These are phyloP conservation scores for Drechslerella dactyloides DNA, from an alignment of 2,329 filamentous ascomycete genomes.

Conservation along the genomic window DNA sequence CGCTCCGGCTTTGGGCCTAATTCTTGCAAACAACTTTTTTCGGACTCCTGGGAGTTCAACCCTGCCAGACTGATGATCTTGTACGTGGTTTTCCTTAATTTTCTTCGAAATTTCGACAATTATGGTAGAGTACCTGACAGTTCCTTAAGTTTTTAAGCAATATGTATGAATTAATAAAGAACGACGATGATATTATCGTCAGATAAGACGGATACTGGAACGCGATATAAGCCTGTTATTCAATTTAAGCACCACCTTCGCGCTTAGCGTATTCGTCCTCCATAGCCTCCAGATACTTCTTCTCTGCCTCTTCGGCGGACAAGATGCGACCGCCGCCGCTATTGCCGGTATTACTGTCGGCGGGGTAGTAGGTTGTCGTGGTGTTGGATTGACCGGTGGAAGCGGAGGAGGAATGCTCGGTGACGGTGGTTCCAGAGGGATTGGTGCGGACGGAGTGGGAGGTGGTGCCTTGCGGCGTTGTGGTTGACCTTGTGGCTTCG, in stretches of 20 bases:
- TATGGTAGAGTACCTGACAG: too few species aligned
- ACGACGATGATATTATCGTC: too few species aligned
- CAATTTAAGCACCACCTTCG: slow-evolving; percentile 38
- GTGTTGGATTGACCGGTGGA: slow-evolving; percentile 14
- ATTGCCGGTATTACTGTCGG: not conserved
- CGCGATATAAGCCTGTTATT: too few species aligned
- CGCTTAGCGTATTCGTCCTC: slow-evolving; percentile 50
- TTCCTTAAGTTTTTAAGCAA: too few species aligned
- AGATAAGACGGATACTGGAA: too few species aligned
- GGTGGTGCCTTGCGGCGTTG: slow-evolving; percentile 20
- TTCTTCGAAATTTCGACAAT: too few species aligned
- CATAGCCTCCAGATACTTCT: slow-evolving; percentile 45
- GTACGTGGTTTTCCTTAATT: too few species aligned
- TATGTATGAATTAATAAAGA: too few species aligned
- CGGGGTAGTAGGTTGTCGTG: slow-evolving; percentile 11
- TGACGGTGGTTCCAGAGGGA: slow-evolving; percentile 39
- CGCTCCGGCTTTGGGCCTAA: too few species aligned
- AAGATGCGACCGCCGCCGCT: not conserved
- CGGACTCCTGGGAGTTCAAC: too few species aligned
- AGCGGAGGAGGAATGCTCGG: slow-evolving; percentile 9
- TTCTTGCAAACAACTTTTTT: too few species aligned
- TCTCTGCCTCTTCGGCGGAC: slow-evolving; percentile 35
- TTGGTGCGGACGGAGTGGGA: slow-evolving; percentile 44
- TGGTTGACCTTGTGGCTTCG: slow-evolving; percentile 26
- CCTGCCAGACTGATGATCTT: too few species aligned